Evolutionary conservation across 345 rosid genomes (phyloP).

Genomic region (Populus tremula): DNA sequence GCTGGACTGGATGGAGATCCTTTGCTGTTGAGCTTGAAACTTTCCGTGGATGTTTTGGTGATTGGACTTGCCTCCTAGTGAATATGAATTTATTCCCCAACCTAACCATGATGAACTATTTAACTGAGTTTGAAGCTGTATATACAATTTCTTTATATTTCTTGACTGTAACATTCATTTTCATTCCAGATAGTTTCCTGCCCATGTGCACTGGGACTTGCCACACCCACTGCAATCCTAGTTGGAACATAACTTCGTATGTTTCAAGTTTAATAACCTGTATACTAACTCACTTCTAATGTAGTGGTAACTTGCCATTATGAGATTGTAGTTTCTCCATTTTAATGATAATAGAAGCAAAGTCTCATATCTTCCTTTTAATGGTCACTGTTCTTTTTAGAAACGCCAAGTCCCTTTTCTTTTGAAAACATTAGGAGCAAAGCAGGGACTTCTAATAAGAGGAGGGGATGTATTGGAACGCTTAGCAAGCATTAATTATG

Average conservation of each 20-base stretch:
- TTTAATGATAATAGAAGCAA: background rate
- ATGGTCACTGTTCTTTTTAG: background rate
- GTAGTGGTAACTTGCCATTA: background rate
- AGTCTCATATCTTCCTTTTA: slow-evolving; percentile 2
- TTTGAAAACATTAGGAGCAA: slow-evolving; percentile 68
- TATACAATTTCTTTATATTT: background rate
- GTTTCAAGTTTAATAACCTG: slow-evolving; percentile 8
- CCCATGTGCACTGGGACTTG: slow-evolving; percentile 97
- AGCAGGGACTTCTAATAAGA: slow-evolving; percentile 89
- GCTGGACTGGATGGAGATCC: slow-evolving; percentile 90
- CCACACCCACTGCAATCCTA: slow-evolving; percentile 94
- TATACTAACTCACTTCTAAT: background rate
- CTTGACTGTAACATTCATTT: slow-evolving; percentile 8
- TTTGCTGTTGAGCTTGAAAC: slow-evolving; percentile 87
- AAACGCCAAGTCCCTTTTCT: slow-evolving; percentile 9
- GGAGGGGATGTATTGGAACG: slow-evolving; percentile 97
- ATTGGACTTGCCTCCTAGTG: slow-evolving; percentile 24
- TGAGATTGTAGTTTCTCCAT: background rate
- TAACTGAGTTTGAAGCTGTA: background rate
- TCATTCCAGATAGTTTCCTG: slow-evolving; percentile 85
- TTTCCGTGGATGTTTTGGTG: slow-evolving; percentile 95
- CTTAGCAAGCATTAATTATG: slow-evolving; percentile 63
- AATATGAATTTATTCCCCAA: background rate
- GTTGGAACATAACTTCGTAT: slow-evolving; percentile 97
- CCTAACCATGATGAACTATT: background rate